Percentiles rank a stretch among this genome's conserved stretches.
phyloP scores from a whole-genome alignment of 768 basidiomycete genomes.

The Lentinus tigrinus region DNA sequence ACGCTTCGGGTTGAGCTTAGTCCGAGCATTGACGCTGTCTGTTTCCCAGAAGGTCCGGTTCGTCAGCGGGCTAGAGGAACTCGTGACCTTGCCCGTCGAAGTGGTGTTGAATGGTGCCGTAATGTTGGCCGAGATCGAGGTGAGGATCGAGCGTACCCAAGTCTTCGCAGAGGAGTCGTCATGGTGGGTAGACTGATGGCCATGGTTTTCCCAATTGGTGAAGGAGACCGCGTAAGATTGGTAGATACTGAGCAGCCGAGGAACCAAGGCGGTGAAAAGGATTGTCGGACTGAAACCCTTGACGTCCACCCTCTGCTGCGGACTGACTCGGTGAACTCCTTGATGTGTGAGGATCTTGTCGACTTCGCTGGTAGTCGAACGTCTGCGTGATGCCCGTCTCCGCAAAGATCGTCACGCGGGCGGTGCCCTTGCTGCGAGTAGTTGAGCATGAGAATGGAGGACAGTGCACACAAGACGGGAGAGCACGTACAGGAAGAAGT shows the following conservation, averaged over 20 bases:
- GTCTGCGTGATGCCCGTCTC: constrained; percentile 50
- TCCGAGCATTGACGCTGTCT: constrained; percentile 46
- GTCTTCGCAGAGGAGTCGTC: constrained; percentile 11
- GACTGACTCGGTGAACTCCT: too few species aligned
- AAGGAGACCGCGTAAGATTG: constrained; percentile 64
- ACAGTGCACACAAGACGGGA: neutral
- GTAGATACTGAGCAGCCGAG: constrained; percentile 73
- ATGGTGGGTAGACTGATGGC: constrained; percentile 67
- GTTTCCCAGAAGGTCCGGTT: constrained; percentile 48
- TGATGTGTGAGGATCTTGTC: too few species aligned
- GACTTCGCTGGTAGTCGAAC: constrained; percentile 48
- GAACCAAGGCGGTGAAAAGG: constrained; percentile 78
- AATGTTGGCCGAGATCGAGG: constrained; percentile 21
- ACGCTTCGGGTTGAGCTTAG: constrained; percentile 65
- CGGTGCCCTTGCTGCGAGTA: constrained; percentile 45
- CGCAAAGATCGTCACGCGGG: constrained; percentile 57
- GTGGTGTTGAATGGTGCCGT: constrained; percentile 26
- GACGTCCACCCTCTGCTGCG: too few species aligned
- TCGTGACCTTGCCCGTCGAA: constrained; percentile 30
- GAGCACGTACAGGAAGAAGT: constrained; percentile 49
- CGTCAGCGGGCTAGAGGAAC: neutral
- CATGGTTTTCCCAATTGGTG: constrained; percentile 91
- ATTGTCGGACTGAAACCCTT: constrained; percentile 83
- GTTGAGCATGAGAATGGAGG: neutral
- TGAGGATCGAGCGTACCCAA: constrained; percentile 18